Base-by-base conservation (phyloP, 2,329 filamentous ascomycete species). In the Aspergillus pseudoglaucus region DNA sequence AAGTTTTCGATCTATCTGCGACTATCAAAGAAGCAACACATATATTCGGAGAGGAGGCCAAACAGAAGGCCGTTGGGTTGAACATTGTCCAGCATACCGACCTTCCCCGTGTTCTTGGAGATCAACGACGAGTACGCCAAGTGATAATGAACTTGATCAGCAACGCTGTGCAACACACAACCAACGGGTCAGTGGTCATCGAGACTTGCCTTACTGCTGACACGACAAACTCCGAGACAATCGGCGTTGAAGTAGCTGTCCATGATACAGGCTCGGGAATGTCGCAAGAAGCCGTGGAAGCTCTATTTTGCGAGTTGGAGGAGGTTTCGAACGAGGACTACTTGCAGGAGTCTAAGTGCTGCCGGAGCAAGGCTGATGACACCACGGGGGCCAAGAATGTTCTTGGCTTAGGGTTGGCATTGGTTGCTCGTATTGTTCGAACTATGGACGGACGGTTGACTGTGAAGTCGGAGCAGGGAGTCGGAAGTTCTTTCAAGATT, bases 401-500 rank as follows among this genome's bases (percentile, higher is more conserved):
- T 0, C 69, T 94, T 1, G 90, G 90, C 0, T 77, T 95, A 6
- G 90, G 89, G 0, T 75, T 95, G 6, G 89, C 89, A 0, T 77
- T 94, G 6, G 89, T 95, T 18, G 87, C 87, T 12, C 81, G 90
- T 38, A 87, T 88, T 25, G 77, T 95, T 18, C 80, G 84, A 14
- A 95, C 90, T 59, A 93, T 94, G 87, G 84, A 91, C 52, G 90
- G 89, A 0, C 89, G 94, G 59, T 67, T 95, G 33, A 81, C 88
- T 4, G 68, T 95, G 2, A 93, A 90, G 59, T 94, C 89, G 0
- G 87, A 91, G 57, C 78, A 85, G 62, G 85, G 85, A 2, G 85
- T 84, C 56, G 89, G 90, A 0, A 90, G 88, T 12, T 79, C 85
- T 47, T 94, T 95, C 54, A 82, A 88, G 18, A 80, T 95, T 15